A percentile compares a stretch with the other conserved stretches of the same genome.
Conservation (phyloP, 768 basidiomycete genomes). For the Rhodotorula babjevae region DNA sequence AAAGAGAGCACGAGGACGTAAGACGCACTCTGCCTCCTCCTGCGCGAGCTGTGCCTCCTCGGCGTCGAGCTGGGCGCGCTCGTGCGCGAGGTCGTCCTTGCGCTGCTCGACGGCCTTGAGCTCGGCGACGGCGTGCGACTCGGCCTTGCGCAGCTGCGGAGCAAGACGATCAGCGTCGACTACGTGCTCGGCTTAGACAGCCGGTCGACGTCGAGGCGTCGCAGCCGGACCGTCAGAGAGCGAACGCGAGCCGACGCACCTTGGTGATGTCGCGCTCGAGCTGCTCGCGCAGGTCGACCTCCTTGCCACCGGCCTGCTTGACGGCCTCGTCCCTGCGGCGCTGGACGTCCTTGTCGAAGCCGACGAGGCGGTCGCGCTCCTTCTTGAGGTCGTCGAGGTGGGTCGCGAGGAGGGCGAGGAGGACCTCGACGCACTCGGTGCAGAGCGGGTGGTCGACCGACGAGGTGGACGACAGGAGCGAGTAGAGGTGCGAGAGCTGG, state of each 20-base stretch:
- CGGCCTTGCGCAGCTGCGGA: conserved; percentile 32
- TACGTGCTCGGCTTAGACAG: too few species aligned
- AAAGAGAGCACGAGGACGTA: too few species aligned
- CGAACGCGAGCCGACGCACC: conserved; percentile 44
- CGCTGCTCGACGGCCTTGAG: conserved; percentile 72
- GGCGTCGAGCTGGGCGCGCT: conserved; percentile 63
- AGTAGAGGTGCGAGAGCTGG: conserved; percentile 43
- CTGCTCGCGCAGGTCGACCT: conserved; percentile 53
- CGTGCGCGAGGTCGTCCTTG: conserved; percentile 66
- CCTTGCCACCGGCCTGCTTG: neutral
- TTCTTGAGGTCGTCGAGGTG: conserved; percentile 68
- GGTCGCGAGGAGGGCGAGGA: conserved; percentile 67
- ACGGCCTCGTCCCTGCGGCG: conserved; percentile 27
- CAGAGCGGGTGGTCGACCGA: conserved; percentile 65
- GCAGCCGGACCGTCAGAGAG: too few species aligned
- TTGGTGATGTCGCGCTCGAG: conserved; percentile 68
- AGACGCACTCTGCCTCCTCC: conserved; percentile 77
- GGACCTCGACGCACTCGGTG: conserved; percentile 81
- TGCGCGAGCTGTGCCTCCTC: conserved; percentile 73
- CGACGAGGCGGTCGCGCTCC: conserved; percentile 68
- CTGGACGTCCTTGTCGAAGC: conserved; percentile 51
- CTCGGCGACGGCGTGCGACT: conserved; percentile 56
- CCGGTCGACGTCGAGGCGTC: too few species aligned
- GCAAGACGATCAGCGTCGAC: too few species aligned
- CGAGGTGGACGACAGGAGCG: conserved; percentile 45